A percentile compares a stretch with the other conserved stretches of the same genome.
phyloP scores from a whole-genome alignment of 768 basidiomycete genomes.

The Polyporus arcularius region DNA sequence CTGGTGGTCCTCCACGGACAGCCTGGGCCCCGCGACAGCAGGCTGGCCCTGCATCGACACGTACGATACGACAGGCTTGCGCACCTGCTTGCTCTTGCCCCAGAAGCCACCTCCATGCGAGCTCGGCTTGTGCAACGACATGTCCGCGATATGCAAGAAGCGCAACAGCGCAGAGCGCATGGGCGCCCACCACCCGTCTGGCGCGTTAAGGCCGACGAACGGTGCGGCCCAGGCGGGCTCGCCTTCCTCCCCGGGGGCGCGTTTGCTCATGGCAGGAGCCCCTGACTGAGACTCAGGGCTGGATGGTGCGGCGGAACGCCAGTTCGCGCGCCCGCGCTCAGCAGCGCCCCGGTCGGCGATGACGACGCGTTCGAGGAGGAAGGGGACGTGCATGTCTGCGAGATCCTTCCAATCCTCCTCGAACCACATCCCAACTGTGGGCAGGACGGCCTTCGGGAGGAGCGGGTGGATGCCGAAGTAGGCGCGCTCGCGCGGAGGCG shows the following conservation, averaged over 20 bases:
- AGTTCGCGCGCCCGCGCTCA: constrained; percentile 29
- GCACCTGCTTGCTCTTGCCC: constrained; percentile 24
- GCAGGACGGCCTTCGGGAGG: constrained; percentile 35
- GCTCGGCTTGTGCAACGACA: constrained; percentile 44
- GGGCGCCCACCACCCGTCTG: constrained; percentile 68
- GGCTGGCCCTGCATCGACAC: constrained; percentile 60
- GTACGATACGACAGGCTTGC: constrained; percentile 63
- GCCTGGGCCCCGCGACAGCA: constrained; percentile 42
- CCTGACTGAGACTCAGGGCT: neutral
- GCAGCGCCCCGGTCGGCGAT: constrained; percentile 78
- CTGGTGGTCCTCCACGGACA: constrained; percentile 58
- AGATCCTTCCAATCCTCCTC: constrained; percentile 79
- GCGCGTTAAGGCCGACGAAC: constrained; percentile 42
- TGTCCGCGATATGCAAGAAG: constrained; percentile 34
- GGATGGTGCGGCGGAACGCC: constrained; percentile 18
- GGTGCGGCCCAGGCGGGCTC: constrained; percentile 47
- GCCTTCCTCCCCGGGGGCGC: constrained; percentile 20
- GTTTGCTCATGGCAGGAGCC: constrained; percentile 10
- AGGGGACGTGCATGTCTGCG: constrained; percentile 64
- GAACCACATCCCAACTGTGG: constrained; percentile 48
- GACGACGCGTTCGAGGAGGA: constrained; percentile 73
- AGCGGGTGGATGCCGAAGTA: constrained; percentile 66
- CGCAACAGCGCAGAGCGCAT: constrained; percentile 37
- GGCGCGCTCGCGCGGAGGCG: constrained; percentile 41
- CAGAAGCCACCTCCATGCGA: constrained; percentile 43